Evolutionary conservation across 129 eudicot species (phyloP).

Genomic region (Escallonia herrerae): DNA sequence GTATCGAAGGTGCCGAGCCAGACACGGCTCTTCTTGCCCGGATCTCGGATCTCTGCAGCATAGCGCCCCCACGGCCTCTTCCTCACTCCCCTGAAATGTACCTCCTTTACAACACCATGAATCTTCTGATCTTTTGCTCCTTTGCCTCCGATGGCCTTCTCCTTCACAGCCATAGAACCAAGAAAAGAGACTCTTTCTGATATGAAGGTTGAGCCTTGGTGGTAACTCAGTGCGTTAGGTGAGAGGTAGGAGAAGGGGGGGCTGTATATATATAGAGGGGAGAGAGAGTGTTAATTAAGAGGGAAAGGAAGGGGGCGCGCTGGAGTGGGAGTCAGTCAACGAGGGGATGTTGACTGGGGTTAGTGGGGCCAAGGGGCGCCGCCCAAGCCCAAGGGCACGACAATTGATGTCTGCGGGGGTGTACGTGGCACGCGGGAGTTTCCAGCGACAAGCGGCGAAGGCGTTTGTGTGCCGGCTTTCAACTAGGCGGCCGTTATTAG

Average conservation of each 20-base stretch:
- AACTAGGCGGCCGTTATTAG: no score
- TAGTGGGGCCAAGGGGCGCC: constrained; percentile 46
- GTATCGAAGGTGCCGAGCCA: constrained; percentile 75
- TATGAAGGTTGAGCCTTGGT: no score
- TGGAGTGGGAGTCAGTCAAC: constrained; percentile 29
- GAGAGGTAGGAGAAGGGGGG: no score
- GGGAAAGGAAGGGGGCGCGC: constrained; percentile 2
- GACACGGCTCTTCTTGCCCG: constrained; percentile 54
- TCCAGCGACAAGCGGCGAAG: constrained; percentile 18
- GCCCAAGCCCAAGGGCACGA: constrained; percentile 26
- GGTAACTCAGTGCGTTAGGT: no score
- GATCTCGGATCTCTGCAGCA: constrained; percentile 81
- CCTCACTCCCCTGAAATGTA: constrained; percentile 64
- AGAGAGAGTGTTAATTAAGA: neutral
- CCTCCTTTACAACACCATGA: constrained; percentile 22
- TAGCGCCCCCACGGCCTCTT: constrained; percentile 89
- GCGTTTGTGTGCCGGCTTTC: no score
- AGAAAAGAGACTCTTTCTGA: no score
- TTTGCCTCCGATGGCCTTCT: constrained; percentile 15
- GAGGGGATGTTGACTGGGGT: constrained; percentile 43
- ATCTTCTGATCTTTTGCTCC: neutral
- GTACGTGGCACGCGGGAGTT: constrained; percentile 51
- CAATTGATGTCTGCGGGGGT: constrained; percentile 1
- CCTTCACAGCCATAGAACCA: constrained; percentile 42
- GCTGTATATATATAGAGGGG: no score